Conservation (phyloP, 805 yeast genomes). For the Lachancea dasiensis region DNA sequence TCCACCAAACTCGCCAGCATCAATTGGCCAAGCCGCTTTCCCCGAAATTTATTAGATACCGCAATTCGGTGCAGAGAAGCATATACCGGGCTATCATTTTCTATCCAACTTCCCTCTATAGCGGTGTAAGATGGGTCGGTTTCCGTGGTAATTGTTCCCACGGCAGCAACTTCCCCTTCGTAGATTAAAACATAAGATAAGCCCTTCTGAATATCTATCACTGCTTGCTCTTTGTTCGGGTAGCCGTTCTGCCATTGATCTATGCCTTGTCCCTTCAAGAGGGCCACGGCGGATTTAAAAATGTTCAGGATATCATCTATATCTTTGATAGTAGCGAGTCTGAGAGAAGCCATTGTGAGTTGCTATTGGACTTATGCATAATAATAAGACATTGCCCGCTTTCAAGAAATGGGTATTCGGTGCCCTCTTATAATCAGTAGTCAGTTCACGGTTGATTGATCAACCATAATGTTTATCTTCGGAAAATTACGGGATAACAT, state of each 20-base stretch:
- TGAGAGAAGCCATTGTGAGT: conserved; percentile 1
- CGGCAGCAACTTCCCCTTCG: conserved; percentile 2
- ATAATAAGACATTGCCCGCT: no score
- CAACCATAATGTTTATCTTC: no score
- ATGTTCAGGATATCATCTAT: background rate
- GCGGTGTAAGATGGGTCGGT: conserved; percentile 3
- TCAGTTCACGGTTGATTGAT: no score
- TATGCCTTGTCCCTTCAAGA: conserved; percentile 1
- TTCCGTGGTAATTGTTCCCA: conserved; percentile 2
- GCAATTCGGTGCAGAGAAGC: conserved; percentile 5
- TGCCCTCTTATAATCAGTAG: no score
- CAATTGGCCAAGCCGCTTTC: background rate
- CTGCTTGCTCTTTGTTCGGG: background rate
- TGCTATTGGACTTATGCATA: no score
- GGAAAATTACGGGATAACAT: no score
- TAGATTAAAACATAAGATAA: conserved; percentile 2
- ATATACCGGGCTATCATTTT: background rate
- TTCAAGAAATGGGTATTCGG: no score
- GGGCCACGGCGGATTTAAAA: conserved; percentile 1
- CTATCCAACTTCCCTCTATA: conserved; percentile 3
- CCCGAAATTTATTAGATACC: conserved; percentile 2
- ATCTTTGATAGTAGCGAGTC: background rate
- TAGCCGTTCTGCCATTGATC: conserved; percentile 8
- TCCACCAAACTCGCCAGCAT: background rate
- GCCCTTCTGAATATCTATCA: background rate